phyloP scores from a whole-genome alignment of 2,329 filamentous ascomycete species.

The Nemania sp. region DNA sequence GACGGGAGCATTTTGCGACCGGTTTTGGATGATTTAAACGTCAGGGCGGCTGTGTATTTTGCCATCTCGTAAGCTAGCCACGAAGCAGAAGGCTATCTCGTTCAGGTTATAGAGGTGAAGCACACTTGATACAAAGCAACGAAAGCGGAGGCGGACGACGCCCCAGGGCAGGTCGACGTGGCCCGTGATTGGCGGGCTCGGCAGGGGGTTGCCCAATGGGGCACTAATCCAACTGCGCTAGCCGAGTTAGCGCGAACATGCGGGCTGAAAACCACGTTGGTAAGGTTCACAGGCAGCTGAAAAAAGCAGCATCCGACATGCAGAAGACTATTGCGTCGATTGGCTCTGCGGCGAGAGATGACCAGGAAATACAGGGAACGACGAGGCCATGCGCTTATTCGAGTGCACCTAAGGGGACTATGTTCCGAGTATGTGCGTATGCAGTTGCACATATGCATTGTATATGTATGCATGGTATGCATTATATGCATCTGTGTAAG shows the following conservation, averaged over 20 bases:
- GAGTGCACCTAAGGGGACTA: conserved; percentile 8
- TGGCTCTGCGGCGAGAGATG: conserved; percentile 28
- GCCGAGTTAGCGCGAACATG: conserved; percentile 30
- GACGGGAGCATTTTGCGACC: conserved; percentile 24
- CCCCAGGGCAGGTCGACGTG: conserved; percentile 17
- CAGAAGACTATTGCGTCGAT: conserved; percentile 37
- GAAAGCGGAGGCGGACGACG: conserved; percentile 33
- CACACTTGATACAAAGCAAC: conserved; percentile 29
- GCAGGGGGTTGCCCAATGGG: conserved; percentile 32
- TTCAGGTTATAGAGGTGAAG: conserved; percentile 28
- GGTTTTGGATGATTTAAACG: conserved; percentile 24
- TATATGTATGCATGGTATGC: too few species aligned
- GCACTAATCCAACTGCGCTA: conserved; percentile 36
- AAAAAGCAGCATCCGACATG: conserved; percentile 34
- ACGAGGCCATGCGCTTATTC: conserved; percentile 21
- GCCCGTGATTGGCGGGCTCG: conserved; percentile 31
- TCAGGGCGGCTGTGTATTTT: conserved; percentile 19
- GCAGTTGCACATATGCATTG: neutral
- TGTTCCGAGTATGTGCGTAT: conserved; percentile 2
- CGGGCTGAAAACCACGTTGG: conserved; percentile 36
- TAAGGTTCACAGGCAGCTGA: conserved; percentile 34
- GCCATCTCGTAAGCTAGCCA: conserved; percentile 29
- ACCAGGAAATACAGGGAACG: conserved; percentile 10
- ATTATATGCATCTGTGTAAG: neutral
- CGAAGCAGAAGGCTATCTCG: conserved; percentile 25